Base-by-base conservation (phyloP, 2,329 filamentous ascomycete genomes). In the Aspergillus persii region DNA sequence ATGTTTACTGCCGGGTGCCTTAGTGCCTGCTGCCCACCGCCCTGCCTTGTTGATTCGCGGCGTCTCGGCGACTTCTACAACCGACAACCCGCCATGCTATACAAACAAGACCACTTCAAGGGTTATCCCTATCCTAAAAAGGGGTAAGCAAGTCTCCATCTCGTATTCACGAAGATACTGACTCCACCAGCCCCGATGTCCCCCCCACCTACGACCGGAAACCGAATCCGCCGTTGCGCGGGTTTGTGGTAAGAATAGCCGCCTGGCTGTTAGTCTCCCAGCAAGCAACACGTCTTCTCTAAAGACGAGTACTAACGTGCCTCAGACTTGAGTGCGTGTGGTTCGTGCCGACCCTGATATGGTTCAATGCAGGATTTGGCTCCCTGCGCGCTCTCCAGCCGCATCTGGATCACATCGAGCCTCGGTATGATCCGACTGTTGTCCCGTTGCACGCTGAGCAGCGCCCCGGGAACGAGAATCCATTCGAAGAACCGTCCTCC, bases 331-430 rank as follows among this genome's bases (percentile, higher is more conserved):
- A 82, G 2, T 82, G 81, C 39, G 74, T 86, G 26, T 74, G 77
- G 23, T 78, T 81, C 47, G 61, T 91, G 4, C 86, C 87, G 57
- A 80, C 79, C 50, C 71, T 83, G 31, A 78, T 90, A 53, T 92
- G 86, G 86, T 74, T 72, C 39, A 90, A 91, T 75, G 86, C 88
- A 18, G 84, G 84, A 49, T 89, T 89, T 67, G 77, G 74, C 46
- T 71, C 71, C 2, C 71, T 89, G 36, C 80, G 84, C 23, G 75
- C 78, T 30, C 78, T 83, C 57, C 46, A 60, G 5, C 74, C 75
- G 26, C 72, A 77, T 44, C 74, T 89, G 33, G 77, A 83, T 50
- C 74, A 81, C 51, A 79, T 78, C 54, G 76, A 78, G 48, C 71
- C 77, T 6, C 75, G 80, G 49, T 81, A 77, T 67, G 80, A 83